Evolutionary conservation across 306 rosid species (phyloP).

Genomic region (Canavalia ensiformis): DNA sequence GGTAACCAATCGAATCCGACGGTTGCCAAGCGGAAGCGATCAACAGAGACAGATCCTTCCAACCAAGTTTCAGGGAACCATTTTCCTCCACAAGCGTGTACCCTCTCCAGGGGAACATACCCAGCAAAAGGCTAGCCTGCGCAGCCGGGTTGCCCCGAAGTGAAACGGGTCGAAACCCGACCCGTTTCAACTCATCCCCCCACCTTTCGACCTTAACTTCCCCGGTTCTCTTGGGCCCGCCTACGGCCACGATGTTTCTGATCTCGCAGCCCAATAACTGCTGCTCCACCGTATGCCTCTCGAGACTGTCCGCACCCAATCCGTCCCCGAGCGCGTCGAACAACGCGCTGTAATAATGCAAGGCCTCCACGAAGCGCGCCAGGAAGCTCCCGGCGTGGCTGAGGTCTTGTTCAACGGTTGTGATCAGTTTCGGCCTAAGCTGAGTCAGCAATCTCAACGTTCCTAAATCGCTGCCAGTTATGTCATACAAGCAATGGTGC

Average conservation of each 20-base stretch:
- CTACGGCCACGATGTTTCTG: slow-evolving; percentile 90
- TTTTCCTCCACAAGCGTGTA: slow-evolving; percentile 87
- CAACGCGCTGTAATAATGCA: slow-evolving; percentile 99
- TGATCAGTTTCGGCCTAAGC: slow-evolving; percentile 81
- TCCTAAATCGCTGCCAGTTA: slow-evolving; percentile 88
- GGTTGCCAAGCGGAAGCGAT: slow-evolving; percentile 99
- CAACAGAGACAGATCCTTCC: slow-evolving; percentile 92
- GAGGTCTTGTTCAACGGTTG: slow-evolving; percentile 90
- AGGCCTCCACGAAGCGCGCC: slow-evolving; percentile 94
- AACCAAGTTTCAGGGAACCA: slow-evolving; percentile 86
- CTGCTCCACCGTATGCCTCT: slow-evolving; percentile 97
- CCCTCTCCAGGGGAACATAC: slow-evolving; percentile 99
- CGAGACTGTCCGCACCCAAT: slow-evolving; percentile 65
- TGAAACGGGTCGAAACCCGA: slow-evolving; percentile 77
- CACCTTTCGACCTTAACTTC: slow-evolving; percentile 87
- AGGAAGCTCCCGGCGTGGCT: slow-evolving; percentile 87
- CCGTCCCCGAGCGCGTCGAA: slow-evolving; percentile 99
- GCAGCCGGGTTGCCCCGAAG: slow-evolving; percentile 94
- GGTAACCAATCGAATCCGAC: slow-evolving; percentile 53
- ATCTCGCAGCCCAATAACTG: slow-evolving; percentile 92
- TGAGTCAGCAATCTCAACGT: slow-evolving; percentile 69
- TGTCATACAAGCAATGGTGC: slow-evolving; percentile 95
- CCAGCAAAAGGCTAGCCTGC: slow-evolving; percentile 83
- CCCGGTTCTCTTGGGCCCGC: slow-evolving; percentile 95
- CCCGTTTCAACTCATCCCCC: slow-evolving; percentile 84